Evolutionary conservation across 768 basidiomycete genomes (phyloP), one percentile per base, ranked within the genome.

Genomic region (Scleroderma bovista): DNA sequence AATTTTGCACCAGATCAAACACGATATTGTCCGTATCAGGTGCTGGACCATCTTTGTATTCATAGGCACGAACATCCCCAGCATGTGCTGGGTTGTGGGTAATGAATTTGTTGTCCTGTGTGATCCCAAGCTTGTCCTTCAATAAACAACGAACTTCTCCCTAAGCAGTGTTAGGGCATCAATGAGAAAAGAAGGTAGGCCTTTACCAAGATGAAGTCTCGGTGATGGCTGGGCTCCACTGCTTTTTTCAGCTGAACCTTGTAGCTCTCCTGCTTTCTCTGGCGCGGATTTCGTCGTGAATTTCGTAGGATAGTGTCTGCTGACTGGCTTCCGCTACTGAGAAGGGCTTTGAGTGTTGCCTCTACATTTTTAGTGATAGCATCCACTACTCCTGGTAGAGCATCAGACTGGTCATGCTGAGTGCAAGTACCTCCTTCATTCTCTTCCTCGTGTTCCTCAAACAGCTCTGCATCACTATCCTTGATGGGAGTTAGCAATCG

Each of bases 31-130:
- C 6, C 4, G 1, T 5, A 22, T 54, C 16, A 0, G 53, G 56
- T 36, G 39, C 36, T 19, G 47, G 50, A 9, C 51, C 50, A 24
- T 51, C 50, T 34, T 54, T 29, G 3, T 54, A 43, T 31, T 51
- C 16, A 20, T 51, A 57, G 2, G 32, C 44, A 19, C 43, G 40
- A 6, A 54, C 45, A 19, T 55, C 50, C 6, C 37, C 37, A 4
- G 9, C 22, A 11, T 23, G 10, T 2, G 50, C 50, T 2, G 41
- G 19, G 1, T 46, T 1, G 24, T 55, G 47, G 0, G n/a, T 23
- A 1, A 54, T 50, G 24, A 57, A 47, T 39, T 55, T 31, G 2
- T 19, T 3, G 5, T 57, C 50, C 16, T 56, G 52, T 9, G 41
- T 23, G 20, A 51, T 54, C 3, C 38, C 33, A 1, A 53, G 37